A percentile compares a stretch with the other conserved stretches of the same genome.
phyloP scores from a whole-genome alignment of 768 basidiomycete genomes.

The Rhodotorula taiwanensis region DNA sequence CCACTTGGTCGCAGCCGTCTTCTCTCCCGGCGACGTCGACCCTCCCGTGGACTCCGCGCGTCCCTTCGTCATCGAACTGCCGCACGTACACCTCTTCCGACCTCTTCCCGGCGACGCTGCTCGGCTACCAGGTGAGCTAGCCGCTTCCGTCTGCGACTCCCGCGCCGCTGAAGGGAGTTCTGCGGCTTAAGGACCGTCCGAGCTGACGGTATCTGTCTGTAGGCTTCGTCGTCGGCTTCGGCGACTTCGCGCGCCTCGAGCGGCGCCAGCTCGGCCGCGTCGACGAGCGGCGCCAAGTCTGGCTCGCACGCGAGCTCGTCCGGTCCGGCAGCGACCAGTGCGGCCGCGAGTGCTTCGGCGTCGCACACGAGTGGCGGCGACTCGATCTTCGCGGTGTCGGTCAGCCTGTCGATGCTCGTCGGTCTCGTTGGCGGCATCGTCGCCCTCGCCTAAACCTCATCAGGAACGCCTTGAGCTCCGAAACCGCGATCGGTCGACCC shows the following conservation, averaged over 20 bases:
- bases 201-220: background rate
- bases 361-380: too few relatives aligned
- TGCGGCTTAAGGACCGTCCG: too few relatives aligned
- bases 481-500: too few relatives aligned
- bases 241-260: background rate
- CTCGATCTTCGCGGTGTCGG: too few relatives aligned
- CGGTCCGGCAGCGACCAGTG: background rate
- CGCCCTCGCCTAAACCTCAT: too few relatives aligned
- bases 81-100: slow-evolving; percentile 8
- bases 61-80: slow-evolving; percentile 23
- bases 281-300: too few relatives aligned
- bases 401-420: too few relatives aligned
- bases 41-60: slow-evolving; percentile 19
- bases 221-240: background rate
- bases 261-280: background rate
- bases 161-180: background rate
- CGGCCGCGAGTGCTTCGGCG: too few relatives aligned
- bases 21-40: slow-evolving; percentile 9
- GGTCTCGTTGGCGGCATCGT: too few relatives aligned
- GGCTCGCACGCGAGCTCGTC: background rate
- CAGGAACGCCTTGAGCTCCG: too few relatives aligned
- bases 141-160: background rate
- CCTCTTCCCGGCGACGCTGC: slow-evolving; percentile 7
- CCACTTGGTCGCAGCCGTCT: slow-evolving; percentile 19
- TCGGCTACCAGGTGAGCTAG: slow-evolving; percentile 10